A percentile compares a stretch with the other conserved stretches of the same genome.
Evolutionary conservation across 192 early-diverging fungal genomes (phyloP).

Genomic region (Borealophlyctis nickersoniae): DNA sequence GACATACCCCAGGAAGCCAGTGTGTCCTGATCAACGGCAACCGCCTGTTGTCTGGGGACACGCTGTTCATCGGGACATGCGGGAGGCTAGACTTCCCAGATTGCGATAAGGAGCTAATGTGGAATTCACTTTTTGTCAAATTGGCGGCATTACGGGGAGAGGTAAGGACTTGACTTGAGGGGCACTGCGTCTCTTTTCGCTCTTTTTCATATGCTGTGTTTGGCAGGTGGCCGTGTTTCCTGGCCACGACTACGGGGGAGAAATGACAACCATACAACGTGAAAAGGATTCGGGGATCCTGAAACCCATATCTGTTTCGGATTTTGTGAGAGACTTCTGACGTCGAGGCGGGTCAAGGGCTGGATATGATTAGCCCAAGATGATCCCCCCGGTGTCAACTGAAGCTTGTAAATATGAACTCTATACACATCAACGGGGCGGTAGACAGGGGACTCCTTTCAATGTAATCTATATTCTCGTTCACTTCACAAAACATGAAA

Average conservation of each 20-base stretch:
- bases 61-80: constrained; percentile 73
- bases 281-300: constrained; percentile 43
- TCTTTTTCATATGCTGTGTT: not conserved
- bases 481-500: no score
- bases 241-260: constrained; percentile 86
- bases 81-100: constrained; percentile 84
- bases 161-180: constrained; percentile 1
- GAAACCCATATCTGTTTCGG: not conserved
- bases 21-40: constrained; percentile 72
- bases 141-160: constrained; percentile 52
- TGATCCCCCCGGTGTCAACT: no score
- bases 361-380: no score
- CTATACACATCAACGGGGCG: no score
- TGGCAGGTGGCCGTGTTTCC: constrained; percentile 76
- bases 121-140: constrained; percentile 64
- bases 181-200: not conserved
- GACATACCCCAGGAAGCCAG: constrained; percentile 78
- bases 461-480: no score
- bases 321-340: constrained; percentile 8
- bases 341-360: no score
- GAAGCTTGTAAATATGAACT: no score
- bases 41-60: constrained; percentile 83
- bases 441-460: no score
- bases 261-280: constrained; percentile 75
- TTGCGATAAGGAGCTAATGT: constrained; percentile 61